Conservation (phyloP, 371 early-diverging fungal genomes). For the Mortierella sp. region DNA sequence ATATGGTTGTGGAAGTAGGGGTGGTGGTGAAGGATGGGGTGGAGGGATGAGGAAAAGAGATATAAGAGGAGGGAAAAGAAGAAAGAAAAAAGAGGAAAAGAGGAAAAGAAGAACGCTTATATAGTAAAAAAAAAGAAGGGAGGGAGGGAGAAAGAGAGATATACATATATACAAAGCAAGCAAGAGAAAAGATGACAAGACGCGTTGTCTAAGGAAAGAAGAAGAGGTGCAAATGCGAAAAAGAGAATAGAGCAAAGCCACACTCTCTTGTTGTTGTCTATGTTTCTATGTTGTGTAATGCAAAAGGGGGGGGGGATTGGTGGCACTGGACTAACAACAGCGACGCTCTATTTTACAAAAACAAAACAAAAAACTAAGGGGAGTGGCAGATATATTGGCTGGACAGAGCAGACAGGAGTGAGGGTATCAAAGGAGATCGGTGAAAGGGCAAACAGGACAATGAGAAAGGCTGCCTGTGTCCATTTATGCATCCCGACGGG, state of each 20-base stretch:
- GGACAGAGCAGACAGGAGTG: not conserved
- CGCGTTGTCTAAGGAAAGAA: conserved; percentile 1
- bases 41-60: not conserved
- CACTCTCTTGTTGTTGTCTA: not conserved
- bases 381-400: not conserved
- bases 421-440: not conserved
- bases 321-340: not conserved
- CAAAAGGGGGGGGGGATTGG: not conserved
- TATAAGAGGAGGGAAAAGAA: not conserved
- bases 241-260: not conserved
- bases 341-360: too few species aligned
- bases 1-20: not conserved
- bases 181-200: too few species aligned
- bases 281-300: not conserved
- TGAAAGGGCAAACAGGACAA: not conserved
- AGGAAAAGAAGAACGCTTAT: not conserved
- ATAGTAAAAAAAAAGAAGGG: not conserved
- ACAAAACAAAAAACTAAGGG: too few species aligned
- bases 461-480: not conserved
- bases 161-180: too few species aligned
- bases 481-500: not conserved
- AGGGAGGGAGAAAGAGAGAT: not conserved
- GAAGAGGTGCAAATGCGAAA: too few species aligned
- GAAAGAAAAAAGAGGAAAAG: not conserved
- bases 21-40: not conserved